Evolutionary conservation across 1,284 basidiomycete genomes (phyloP).

Genomic region (Agroathelia rolfsii): DNA sequence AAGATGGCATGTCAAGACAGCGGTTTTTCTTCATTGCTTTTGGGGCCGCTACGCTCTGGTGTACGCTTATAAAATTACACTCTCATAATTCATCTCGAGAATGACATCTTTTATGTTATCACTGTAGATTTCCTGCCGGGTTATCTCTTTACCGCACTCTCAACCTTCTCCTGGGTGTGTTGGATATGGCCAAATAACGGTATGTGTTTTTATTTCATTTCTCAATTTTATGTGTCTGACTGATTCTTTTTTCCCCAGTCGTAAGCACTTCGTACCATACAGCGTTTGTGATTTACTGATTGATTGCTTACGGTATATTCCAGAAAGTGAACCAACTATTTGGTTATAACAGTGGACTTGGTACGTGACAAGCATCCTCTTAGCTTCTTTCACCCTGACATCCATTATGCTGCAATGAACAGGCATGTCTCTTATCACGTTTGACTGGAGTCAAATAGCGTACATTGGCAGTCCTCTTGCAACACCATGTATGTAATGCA

Average conservation of each 20-base stretch:
- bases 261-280: too few relatives aligned
- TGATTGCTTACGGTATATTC: background rate
- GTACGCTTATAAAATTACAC: too few relatives aligned
- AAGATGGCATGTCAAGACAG: constrained; percentile 63
- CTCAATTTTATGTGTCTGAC: too few relatives aligned
- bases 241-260: too few relatives aligned
- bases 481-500: constrained; percentile 40
- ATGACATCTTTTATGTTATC: background rate
- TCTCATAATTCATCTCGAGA: background rate
- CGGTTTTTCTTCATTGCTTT: constrained; percentile 66
- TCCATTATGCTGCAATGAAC: too few relatives aligned
- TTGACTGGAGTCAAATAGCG: constrained; percentile 86
- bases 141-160: constrained; percentile 69
- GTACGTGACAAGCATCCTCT: constrained; percentile 20
- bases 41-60: constrained; percentile 62
- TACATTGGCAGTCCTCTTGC: constrained; percentile 78
- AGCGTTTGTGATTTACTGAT: constrained; percentile 39
- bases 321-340: constrained; percentile 68
- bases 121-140: constrained; percentile 68
- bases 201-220: too few relatives aligned
- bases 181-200: constrained; percentile 87
- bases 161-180: constrained; percentile 85
- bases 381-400: too few relatives aligned
- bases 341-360: constrained; percentile 65
- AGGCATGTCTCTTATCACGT: constrained; percentile 78